These are phyloP conservation scores for Trypethelium eluteriae DNA, from an alignment of 495 filamentous ascomycete genomes.

Conservation along the genomic window DNA sequence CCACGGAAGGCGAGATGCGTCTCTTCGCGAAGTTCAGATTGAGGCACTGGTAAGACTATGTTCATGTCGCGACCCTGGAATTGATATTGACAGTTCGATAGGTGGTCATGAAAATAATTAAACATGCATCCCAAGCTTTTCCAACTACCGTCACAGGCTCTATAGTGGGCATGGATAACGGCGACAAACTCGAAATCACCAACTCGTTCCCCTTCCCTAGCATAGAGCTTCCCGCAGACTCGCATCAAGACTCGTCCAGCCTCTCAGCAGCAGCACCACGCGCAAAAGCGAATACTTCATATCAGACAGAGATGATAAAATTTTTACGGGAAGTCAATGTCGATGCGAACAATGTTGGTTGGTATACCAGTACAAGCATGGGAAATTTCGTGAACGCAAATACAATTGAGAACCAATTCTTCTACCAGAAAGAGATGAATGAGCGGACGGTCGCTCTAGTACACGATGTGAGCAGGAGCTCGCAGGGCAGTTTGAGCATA, in stretches of 20 bases:
- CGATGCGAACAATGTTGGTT: conserved; percentile 94
- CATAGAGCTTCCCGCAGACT: conserved; percentile 55
- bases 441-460: conserved; percentile 90
- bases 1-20: neutral
- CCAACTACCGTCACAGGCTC: conserved; percentile 85
- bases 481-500: conserved; percentile 81
- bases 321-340: conserved; percentile 95
- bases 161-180: conserved; percentile 84
- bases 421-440: conserved; percentile 90
- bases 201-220: conserved; percentile 93
- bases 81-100: conserved; percentile 33
- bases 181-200: conserved; percentile 72
- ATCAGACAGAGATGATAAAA: conserved; percentile 96
- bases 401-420: conserved; percentile 96
- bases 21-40: conserved; percentile 59
- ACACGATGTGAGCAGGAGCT: conserved; percentile 88
- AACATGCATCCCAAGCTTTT: conserved; percentile 79
- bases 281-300: conserved; percentile 77
- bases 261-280: conserved; percentile 82
- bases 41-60: conserved; percentile 61
- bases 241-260: conserved; percentile 49
- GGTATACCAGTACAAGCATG: conserved; percentile 98
- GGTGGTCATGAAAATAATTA: conserved; percentile 96
- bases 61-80: conserved; percentile 15
- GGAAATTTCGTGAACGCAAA: conserved; percentile 93